Evolutionary conservation across 1,284 basidiomycete genomes (phyloP).

Genomic region (Puccinia coronata): DNA sequence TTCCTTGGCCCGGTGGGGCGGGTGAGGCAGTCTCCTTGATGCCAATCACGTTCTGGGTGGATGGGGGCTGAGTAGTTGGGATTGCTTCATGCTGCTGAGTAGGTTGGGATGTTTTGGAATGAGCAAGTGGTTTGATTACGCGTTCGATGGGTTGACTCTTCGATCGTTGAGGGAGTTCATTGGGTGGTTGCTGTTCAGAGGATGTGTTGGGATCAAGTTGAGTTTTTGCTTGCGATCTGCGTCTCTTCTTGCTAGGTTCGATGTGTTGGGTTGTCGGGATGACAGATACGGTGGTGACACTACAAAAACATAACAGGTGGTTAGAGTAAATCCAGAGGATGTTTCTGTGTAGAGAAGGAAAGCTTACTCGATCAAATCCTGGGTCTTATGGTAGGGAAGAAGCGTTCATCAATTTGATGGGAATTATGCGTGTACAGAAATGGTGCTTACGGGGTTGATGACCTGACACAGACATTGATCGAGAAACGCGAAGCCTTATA

Average conservation of each 20-base stretch:
- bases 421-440: background rate
- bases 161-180: background rate
- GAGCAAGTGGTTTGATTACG: background rate
- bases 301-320: background rate
- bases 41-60: background rate
- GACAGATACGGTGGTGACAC: background rate
- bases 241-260: constrained; percentile 31
- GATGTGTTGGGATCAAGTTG: background rate
- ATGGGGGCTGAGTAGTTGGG: background rate
- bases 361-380: constrained; percentile 47
- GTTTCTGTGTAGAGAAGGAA: background rate
- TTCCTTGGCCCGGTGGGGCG: constrained; percentile 36
- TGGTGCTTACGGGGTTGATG: constrained; percentile 27
- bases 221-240: constrained; percentile 10
- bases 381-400: background rate
- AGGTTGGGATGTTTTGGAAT: background rate
- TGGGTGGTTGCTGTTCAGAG: background rate
- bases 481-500: constrained; percentile 33
- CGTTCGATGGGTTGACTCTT: constrained; percentile 19
- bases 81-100: background rate
- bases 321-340: too few relatives aligned
- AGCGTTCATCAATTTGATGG: background rate
- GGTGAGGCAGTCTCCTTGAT: background rate
- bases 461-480: constrained; percentile 37
- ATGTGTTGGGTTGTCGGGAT: background rate